These are phyloP conservation scores for Penicillium capsulatum DNA, from an alignment of 2,329 filamentous ascomycete genomes.

Conservation along the genomic window DNA sequence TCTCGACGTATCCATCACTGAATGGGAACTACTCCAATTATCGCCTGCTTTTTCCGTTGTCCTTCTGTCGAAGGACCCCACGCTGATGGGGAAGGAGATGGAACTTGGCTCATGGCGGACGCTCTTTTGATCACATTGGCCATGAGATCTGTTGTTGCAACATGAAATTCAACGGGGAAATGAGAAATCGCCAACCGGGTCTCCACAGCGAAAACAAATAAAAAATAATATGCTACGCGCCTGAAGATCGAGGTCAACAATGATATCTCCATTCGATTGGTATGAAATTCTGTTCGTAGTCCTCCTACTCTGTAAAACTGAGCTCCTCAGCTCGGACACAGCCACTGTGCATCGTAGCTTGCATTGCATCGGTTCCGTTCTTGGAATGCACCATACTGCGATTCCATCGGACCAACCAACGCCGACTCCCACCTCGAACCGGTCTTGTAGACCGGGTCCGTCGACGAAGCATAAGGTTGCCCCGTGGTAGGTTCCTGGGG, in stretches of 20 bases:
- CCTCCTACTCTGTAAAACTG: no score
- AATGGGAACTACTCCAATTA: no score
- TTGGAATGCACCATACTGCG: slow-evolving; percentile 39
- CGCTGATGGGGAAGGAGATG: background rate
- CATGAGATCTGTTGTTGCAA: slow-evolving; percentile 3
- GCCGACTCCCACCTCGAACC: slow-evolving; percentile 39
- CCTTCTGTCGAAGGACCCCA: background rate
- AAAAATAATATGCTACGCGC: background rate
- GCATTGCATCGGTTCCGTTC: slow-evolving; percentile 26
- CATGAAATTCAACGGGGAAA: background rate
- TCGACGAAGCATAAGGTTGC: slow-evolving; percentile 34
- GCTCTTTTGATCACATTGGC: slow-evolving; percentile 13
- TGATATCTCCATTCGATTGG: background rate
- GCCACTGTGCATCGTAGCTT: slow-evolving; percentile 11
- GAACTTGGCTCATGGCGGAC: slow-evolving; percentile 10
- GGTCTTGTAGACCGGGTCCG: slow-evolving; percentile 41
- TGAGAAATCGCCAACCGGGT: background rate
- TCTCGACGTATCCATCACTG: no score
- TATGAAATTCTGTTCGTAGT: no score
- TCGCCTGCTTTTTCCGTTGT: no score
- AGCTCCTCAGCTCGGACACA: background rate
- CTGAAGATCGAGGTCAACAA: background rate
- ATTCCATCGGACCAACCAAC: slow-evolving; percentile 31
- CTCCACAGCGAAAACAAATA: background rate
- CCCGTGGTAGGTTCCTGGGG: slow-evolving; percentile 30